These are phyloP conservation scores for Pisolithus marmoratus DNA, from an alignment of 768 basidiomycete genomes.

Conservation along the genomic window DNA sequence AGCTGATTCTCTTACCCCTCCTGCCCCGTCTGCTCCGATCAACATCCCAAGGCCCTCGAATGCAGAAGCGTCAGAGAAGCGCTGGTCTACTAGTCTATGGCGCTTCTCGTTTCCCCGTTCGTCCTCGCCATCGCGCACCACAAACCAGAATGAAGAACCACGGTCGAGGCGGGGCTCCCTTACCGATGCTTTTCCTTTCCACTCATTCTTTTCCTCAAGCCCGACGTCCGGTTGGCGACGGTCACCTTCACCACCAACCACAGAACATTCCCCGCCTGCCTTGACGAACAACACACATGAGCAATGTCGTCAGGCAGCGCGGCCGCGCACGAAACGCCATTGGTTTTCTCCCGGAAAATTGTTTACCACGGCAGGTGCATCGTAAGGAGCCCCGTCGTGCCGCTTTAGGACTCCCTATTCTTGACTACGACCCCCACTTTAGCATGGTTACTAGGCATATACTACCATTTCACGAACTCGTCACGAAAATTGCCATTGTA, in stretches of 20 bases:
- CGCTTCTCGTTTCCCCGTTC: conserved; percentile 30
- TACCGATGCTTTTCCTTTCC: conserved; percentile 44
- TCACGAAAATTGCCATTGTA: background rate
- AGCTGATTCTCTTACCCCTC: conserved; percentile 3
- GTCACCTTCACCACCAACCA: conserved; percentile 37
- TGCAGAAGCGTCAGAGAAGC: conserved; percentile 21
- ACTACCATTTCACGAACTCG: background rate
- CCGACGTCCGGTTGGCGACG: conserved; percentile 30
- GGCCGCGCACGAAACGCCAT: conserved; percentile 38
- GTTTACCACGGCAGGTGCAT: conserved; percentile 38
- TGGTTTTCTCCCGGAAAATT: conserved; percentile 54
- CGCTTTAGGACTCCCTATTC: background rate
- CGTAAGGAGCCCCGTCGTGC: conserved; percentile 15
- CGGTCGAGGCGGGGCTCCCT: conserved; percentile 26
- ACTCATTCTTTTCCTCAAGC: conserved; percentile 28
- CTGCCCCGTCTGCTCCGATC: conserved; percentile 20
- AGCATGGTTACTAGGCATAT: conserved; percentile 1
- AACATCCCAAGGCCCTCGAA: conserved; percentile 24
- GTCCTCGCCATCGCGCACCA: conserved; percentile 23
- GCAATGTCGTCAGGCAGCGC: conserved; percentile 28
- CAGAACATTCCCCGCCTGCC: conserved; percentile 22
- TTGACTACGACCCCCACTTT: background rate
- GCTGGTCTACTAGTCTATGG: conserved; percentile 31
- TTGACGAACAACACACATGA: conserved; percentile 24
- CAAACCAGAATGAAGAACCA: conserved; percentile 20